Percentiles rank a stretch among this genome's conserved stretches.
These are phyloP conservation scores for Ophioceras dolichostomum DNA, from an alignment of 2,329 filamentous ascomycete species.

Conservation along the genomic window DNA sequence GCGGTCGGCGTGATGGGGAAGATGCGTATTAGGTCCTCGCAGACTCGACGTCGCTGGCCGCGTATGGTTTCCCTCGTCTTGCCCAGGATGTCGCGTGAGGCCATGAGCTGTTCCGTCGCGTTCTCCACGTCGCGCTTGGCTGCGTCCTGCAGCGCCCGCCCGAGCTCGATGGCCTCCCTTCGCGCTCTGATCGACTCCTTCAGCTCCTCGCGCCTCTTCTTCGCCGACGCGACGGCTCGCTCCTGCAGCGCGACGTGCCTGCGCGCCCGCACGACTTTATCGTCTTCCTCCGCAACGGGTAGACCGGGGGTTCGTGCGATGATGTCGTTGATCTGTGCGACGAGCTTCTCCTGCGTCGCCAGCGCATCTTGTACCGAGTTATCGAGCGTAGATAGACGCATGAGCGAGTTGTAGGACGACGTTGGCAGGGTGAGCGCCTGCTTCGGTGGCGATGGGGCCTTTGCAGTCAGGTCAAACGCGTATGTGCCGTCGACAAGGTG, in stretches of 20 bases:
- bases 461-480: conserved; percentile 55
- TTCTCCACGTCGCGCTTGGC: conserved; percentile 49
- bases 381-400: conserved; percentile 79
- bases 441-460: conserved; percentile 33
- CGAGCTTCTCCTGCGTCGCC: conserved; percentile 59
- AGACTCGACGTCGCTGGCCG: conserved; percentile 80
- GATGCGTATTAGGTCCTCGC: conserved; percentile 66
- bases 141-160: conserved; percentile 44
- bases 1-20: conserved; percentile 64
- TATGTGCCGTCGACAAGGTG: conserved; percentile 82
- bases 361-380: conserved; percentile 86
- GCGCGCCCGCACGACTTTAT: conserved; percentile 32
- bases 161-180: conserved; percentile 53
- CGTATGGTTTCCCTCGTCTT: conserved; percentile 54
- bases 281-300: conserved; percentile 23
- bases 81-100: conserved; percentile 41
- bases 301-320: conserved; percentile 23
- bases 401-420: conserved; percentile 77
- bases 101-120: conserved; percentile 44
- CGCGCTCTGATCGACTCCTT: conserved; percentile 52
- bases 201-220: conserved; percentile 55
- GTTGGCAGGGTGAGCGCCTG: conserved; percentile 42
- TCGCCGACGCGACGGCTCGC: conserved; percentile 50
- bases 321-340: conserved; percentile 62
- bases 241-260: conserved; percentile 50